These are phyloP conservation scores for Piloderma croceum DNA, from an alignment of 768 basidiomycete genomes.

Conservation along the genomic window DNA sequence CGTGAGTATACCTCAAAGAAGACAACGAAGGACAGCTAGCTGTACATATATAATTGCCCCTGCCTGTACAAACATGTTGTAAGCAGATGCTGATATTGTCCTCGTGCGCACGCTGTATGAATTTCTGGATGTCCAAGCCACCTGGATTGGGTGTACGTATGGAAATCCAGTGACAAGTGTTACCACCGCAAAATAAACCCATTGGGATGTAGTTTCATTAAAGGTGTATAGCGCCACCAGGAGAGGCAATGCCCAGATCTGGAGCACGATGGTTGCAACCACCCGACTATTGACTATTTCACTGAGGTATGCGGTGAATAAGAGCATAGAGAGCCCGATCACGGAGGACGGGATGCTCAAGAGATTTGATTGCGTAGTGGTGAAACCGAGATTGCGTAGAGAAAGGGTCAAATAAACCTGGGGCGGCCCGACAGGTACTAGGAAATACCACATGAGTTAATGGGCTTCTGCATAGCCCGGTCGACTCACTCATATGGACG, in stretches of 20 bases:
- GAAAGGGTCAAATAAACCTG: slow-evolving; percentile 61
- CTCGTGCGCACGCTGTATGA: slow-evolving; percentile 55
- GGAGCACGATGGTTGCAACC: slow-evolving; percentile 45
- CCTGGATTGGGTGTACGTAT: slow-evolving; percentile 33
- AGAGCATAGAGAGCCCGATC: slow-evolving; percentile 40
- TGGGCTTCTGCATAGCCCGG: no score
- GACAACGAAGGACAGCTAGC: no score
- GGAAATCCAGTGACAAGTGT: slow-evolving; percentile 53
- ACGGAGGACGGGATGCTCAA: slow-evolving; percentile 56
- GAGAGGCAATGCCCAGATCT: slow-evolving; percentile 60
- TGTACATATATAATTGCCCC: slow-evolving; percentile 44
- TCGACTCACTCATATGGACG: slow-evolving; percentile 42
- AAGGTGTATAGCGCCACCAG: slow-evolving; percentile 54
- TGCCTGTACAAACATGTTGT: slow-evolving; percentile 64
- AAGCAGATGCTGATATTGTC: slow-evolving; percentile 39
- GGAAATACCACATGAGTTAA: slow-evolving; percentile 3
- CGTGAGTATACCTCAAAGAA: neutral
- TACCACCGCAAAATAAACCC: slow-evolving; percentile 51
- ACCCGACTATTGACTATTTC: slow-evolving; percentile 54
- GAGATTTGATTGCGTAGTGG: slow-evolving; percentile 56
- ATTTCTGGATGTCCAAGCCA: slow-evolving; percentile 57
- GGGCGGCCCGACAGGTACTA: slow-evolving; percentile 55
- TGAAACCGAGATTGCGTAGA: slow-evolving; percentile 57
- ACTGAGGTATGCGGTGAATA: slow-evolving; percentile 44
- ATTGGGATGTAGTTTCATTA: slow-evolving; percentile 41